Evolutionary conservation across 495 filamentous ascomycete species (phyloP).

Genomic region (Hypomontagnella submonticulosa): DNA sequence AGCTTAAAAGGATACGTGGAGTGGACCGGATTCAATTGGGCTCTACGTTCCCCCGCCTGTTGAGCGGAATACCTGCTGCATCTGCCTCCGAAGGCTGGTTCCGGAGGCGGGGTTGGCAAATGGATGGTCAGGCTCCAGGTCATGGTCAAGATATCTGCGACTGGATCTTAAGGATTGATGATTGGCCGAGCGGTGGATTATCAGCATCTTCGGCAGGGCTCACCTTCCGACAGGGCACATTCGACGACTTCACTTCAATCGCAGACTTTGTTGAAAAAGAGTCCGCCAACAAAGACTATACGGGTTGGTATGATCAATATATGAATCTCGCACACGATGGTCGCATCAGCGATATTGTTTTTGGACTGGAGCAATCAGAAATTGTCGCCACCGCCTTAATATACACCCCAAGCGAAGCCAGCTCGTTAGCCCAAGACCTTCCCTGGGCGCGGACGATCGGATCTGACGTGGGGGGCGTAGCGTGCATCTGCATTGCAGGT

Average conservation of each 20-base stretch:
- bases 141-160: slow-evolving; percentile 64
- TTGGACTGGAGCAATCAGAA: slow-evolving; percentile 54
- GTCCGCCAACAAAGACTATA: slow-evolving; percentile 53
- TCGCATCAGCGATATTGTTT: slow-evolving; percentile 61
- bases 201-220: slow-evolving; percentile 48
- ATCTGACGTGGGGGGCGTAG: slow-evolving; percentile 67
- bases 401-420: slow-evolving; percentile 63
- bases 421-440: slow-evolving; percentile 64
- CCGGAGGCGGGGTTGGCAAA: slow-evolving; percentile 64
- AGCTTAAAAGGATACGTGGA: slow-evolving; percentile 64
- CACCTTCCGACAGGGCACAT: slow-evolving; percentile 60
- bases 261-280: slow-evolving; percentile 64
- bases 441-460: slow-evolving; percentile 68
- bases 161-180: slow-evolving; percentile 64
- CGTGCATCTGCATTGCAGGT: slow-evolving; percentile 69
- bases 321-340: slow-evolving; percentile 57
- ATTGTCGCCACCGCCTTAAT: slow-evolving; percentile 68
- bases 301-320: slow-evolving; percentile 68
- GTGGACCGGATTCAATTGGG: slow-evolving; percentile 68
- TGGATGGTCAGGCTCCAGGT: slow-evolving; percentile 57
- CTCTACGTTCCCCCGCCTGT: slow-evolving; percentile 68
- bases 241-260: slow-evolving; percentile 63
- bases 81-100: slow-evolving; percentile 66
- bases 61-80: slow-evolving; percentile 66
- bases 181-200: slow-evolving; percentile 58